Base-by-base conservation (phyloP, 139 green algal genomes). In the Chlamydomonas asymmetrica region DNA sequence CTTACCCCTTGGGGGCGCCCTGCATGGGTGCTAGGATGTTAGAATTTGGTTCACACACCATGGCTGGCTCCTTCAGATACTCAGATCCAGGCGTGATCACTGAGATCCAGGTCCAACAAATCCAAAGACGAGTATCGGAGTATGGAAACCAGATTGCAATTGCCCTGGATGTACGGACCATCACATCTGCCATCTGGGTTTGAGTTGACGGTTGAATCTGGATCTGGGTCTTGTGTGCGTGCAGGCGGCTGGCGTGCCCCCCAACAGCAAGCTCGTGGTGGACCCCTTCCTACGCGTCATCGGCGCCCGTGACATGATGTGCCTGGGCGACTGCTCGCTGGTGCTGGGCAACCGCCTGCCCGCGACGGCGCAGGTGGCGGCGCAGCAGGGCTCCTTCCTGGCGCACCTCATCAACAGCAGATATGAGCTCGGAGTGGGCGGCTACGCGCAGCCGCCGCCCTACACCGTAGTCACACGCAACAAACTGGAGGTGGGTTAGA, bases 271-370 rank as follows among this genome's bases (percentile, higher is more conserved):
- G 81, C 80, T 93, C 60, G 82, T 75, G 0, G 88, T 93, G 18
- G 89, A 93, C 73, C 79, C 81, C 2, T 93, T 89, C 78, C 67
- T 92, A 52, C 77, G 89, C 1, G 87, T 94, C 32, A 78, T 92
- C 39, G 89, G 89, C n/a, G 80, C 76, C 0, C 22, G 43, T 1
- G 88, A 91, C 71, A 66, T 91, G 22, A 63, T 93, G 29, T 83
- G 83, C 0, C 70, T 93, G 35, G 88, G 88, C 9, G 88, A 93
- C 75, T 89, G 81, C 83, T 69, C 22, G 62, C 71, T 60, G 34
- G 38, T 93, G 54, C 49, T 88, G 72, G 61, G 61, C 4, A 63
- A 66, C 32, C 66, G 64, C 18, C 78, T 93, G 71, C 88, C 88
- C 0, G 39, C 88, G 25, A 93, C 88, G 0, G 88, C 88, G 0